These are phyloP conservation scores for Hanseniaspora lachancei DNA, from an alignment of 805 yeast genomes.

Conservation along the genomic window DNA sequence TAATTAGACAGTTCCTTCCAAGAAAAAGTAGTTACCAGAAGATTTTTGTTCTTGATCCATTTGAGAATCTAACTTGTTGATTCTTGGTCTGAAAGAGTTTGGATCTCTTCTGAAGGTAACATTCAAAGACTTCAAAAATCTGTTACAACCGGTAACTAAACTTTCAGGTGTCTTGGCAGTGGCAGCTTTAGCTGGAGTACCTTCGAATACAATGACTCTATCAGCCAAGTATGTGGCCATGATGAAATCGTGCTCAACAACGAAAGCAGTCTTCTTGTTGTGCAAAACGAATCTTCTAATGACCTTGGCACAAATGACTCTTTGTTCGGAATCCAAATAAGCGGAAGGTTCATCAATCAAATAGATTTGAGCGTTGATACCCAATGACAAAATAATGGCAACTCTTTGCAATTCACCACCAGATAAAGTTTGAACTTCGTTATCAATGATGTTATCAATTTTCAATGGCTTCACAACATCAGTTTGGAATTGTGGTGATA, in stretches of 20 bases:
- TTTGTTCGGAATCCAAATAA: slow-evolving; percentile 96
- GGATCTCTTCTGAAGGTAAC: slow-evolving; percentile 99
- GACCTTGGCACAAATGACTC: slow-evolving; percentile 97
- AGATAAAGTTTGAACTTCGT: slow-evolving; percentile 91
- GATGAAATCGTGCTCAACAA: slow-evolving; percentile 99
- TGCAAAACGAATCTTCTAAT: slow-evolving; percentile 93
- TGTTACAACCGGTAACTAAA: slow-evolving; percentile 90
- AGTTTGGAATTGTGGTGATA: slow-evolving; percentile 94
- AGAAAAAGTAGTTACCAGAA: slow-evolving; percentile 88
- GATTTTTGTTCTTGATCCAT: slow-evolving; percentile 97
- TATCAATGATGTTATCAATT: slow-evolving; percentile 89
- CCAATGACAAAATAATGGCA: slow-evolving; percentile 88
- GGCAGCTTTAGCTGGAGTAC: slow-evolving; percentile 77
- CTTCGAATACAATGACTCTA: slow-evolving; percentile 96
- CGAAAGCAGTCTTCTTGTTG: slow-evolving; percentile 95
- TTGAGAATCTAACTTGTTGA: slow-evolving; percentile 92
- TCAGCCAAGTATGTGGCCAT: slow-evolving; percentile 99
- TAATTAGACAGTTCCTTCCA: slow-evolving; percentile 46
- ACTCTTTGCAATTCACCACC: slow-evolving; percentile 99
- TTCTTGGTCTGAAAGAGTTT: slow-evolving; percentile 94
- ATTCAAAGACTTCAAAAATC: slow-evolving; percentile 89
- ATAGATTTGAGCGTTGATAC: slow-evolving; percentile 90
- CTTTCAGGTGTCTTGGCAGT: slow-evolving; percentile 83
- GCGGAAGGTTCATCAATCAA: slow-evolving; percentile 98
- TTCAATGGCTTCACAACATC: slow-evolving; percentile 93